Conservation (phyloP, 352 stramenopile genomes). For the Phytopythium chamaehyphon region DNA sequence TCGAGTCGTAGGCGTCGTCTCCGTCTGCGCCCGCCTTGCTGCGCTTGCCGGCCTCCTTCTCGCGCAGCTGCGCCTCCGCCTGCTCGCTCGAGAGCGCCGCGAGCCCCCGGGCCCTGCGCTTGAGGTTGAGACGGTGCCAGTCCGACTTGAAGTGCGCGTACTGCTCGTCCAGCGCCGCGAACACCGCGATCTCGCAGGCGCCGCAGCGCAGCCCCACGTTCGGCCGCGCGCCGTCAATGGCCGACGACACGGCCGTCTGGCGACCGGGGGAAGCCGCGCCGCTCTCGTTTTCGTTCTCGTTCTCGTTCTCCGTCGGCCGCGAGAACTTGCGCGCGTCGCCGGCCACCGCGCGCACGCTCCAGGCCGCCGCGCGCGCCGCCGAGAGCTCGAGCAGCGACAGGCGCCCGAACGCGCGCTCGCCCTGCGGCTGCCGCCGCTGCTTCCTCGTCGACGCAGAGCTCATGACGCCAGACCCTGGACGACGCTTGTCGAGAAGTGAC, state of each 20-base stretch:
- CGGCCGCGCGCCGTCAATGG: constrained; percentile 30
- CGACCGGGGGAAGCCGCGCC: constrained; percentile 12
- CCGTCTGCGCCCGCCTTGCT: constrained; percentile 13
- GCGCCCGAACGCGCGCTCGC: constrained; percentile 50
- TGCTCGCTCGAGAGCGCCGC: constrained; percentile 37
- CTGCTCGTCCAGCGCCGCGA: constrained; percentile 75
- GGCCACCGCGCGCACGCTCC: constrained; percentile 58
- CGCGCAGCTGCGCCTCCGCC: constrained; percentile 19
- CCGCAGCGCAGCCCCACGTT: constrained; percentile 61
- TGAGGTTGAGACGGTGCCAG: constrained; percentile 79
- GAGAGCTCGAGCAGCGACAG: constrained; percentile 62
- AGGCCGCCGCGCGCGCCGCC: constrained; percentile 34
- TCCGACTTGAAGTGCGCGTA: constrained; percentile 84
- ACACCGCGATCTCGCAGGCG: constrained; percentile 62
- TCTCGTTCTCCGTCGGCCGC: constrained; percentile 8
- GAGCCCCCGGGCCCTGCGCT: constrained; percentile 58
- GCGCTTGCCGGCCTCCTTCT: neutral
- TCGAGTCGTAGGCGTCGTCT: constrained; percentile 15
- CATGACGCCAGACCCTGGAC: no score
- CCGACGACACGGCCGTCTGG: constrained; percentile 25
- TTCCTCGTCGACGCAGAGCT: no score
- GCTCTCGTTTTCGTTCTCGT: constrained; percentile 9
- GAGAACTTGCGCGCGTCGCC: constrained; percentile 47
- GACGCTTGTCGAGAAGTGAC: no score
- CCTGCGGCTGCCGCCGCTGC: constrained; percentile 9